phyloP scores from a whole-genome alignment of 768 basidiomycete species.

The Hypsizygus marmoreus region DNA sequence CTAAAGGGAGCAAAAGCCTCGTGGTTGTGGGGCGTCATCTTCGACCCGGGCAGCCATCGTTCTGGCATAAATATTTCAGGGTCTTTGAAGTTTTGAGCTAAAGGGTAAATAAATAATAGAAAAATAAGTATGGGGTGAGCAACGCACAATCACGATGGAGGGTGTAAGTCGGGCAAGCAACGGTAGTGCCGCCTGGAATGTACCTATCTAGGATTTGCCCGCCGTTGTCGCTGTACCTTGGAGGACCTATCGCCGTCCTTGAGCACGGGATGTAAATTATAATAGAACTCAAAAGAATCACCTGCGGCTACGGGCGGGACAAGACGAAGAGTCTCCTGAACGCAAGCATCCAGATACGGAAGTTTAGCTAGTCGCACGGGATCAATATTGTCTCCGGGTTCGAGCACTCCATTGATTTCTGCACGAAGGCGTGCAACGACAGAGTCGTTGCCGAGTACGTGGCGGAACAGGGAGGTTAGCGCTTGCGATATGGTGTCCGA shows the following conservation, averaged over 20 bases:
- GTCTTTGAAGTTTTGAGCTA: conserved; percentile 20
- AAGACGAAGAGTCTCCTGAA: conserved; percentile 25
- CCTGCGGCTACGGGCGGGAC: conserved; percentile 24
- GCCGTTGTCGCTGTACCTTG: conserved; percentile 13
- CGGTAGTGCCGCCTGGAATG: conserved; percentile 13
- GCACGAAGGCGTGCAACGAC: conserved; percentile 11
- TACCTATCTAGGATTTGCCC: conserved; percentile 4
- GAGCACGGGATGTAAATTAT: too few species aligned
- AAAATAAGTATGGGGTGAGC: background rate
- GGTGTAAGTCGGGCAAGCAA: conserved; percentile 17
- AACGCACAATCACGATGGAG: conserved; percentile 17
- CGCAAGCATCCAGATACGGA: conserved; percentile 25
- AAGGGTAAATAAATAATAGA: background rate
- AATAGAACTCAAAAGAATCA: background rate
- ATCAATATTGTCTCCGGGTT: conserved; percentile 15
- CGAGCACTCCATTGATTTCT: conserved; percentile 9
- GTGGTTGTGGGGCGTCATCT: conserved; percentile 8
- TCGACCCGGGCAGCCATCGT: conserved; percentile 16
- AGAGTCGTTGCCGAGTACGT: conserved; percentile 9
- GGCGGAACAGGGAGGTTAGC: conserved; percentile 17
- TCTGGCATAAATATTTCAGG: conserved; percentile 23
- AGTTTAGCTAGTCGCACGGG: conserved; percentile 10
- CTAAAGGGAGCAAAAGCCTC: conserved; percentile 24
- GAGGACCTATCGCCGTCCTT: conserved; percentile 16
- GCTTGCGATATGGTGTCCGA: conserved; percentile 23